A percentile compares a stretch with the other conserved stretches of the same genome.
Conservation (phyloP, 805 yeast genomes). For the Brettanomyces naardenensis region DNA sequence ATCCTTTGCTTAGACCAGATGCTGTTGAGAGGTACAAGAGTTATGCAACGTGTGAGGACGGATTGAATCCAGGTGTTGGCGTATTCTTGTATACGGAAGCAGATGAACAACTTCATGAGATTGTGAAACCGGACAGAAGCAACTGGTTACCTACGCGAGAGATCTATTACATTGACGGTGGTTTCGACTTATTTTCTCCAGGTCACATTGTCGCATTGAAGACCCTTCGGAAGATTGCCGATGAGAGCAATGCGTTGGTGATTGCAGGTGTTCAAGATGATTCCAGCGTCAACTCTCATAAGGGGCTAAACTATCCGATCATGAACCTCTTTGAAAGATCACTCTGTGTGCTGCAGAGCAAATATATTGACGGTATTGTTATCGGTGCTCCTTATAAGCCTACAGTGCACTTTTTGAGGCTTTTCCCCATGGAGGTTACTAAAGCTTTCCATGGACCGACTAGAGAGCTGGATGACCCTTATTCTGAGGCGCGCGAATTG, state of each 20-base stretch:
- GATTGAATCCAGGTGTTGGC: constrained; percentile 47
- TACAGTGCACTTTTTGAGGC: constrained; percentile 29
- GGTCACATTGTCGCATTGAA: constrained; percentile 79
- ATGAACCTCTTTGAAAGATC: constrained; percentile 86
- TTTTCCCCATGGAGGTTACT: constrained; percentile 27
- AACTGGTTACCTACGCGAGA: constrained; percentile 8
- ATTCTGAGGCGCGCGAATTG: constrained; percentile 21
- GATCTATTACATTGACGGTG: constrained; percentile 64
- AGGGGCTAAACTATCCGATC: constrained; percentile 66
- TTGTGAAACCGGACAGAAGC: constrained; percentile 22
- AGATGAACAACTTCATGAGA: constrained; percentile 17
- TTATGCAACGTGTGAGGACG: constrained; percentile 62
- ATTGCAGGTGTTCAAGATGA: constrained; percentile 67
- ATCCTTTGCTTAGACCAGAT: constrained; percentile 25
- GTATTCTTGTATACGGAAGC: constrained; percentile 38
- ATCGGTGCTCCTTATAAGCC: constrained; percentile 61
- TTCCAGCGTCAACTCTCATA: constrained; percentile 40
- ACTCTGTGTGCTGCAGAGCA: constrained; percentile 81
- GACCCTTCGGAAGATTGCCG: constrained; percentile 29
- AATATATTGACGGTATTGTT: constrained; percentile 71
- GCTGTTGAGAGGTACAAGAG: constrained; percentile 33
- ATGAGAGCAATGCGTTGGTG: constrained; percentile 34
- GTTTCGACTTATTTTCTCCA: constrained; percentile 87
- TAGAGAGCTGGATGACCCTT: constrained; percentile 23
- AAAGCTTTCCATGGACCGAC: constrained; percentile 57